These are phyloP conservation scores for Vanilla planifolia DNA, from an alignment of 106 monocot genomes.

Conservation along the genomic window DNA sequence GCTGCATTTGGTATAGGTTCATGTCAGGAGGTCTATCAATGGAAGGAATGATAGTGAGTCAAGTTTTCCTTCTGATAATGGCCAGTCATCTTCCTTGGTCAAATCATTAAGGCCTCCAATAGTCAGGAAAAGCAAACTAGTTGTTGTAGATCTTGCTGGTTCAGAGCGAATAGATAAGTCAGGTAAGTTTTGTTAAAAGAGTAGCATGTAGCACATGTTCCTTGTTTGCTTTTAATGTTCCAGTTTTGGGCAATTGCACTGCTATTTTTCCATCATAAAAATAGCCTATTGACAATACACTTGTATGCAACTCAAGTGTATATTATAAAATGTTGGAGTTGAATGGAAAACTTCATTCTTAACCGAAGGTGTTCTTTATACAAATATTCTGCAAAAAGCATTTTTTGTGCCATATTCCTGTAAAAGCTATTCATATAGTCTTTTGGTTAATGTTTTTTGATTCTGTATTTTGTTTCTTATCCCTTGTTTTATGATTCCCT, in stretches of 20 bases:
- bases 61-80: constrained; percentile 56
- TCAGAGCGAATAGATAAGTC: constrained; percentile 96
- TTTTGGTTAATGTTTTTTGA: no score
- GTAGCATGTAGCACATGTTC: no score
- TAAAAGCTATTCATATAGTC: no score
- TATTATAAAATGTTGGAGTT: no score
- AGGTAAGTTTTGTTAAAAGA: constrained; percentile 33
- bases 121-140: constrained; percentile 95
- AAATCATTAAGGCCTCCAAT: constrained; percentile 75
- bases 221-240: not conserved
- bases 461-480: no score
- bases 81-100: constrained; percentile 51
- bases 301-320: no score
- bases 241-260: not conserved
- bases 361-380: no score
- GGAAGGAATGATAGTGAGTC: constrained; percentile 57
- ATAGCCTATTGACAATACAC: no score
- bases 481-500: no score
- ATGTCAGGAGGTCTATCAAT: constrained; percentile 73
- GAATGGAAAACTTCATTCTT: no score
- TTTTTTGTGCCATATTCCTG: no score
- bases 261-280: not conserved
- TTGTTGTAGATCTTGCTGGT: constrained; percentile 94
- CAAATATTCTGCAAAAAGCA: no score
- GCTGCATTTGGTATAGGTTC: constrained; percentile 40